Evolutionary conservation across 2,329 filamentous ascomycete species (phyloP).

Genomic region (Elsinoe ampelina): DNA sequence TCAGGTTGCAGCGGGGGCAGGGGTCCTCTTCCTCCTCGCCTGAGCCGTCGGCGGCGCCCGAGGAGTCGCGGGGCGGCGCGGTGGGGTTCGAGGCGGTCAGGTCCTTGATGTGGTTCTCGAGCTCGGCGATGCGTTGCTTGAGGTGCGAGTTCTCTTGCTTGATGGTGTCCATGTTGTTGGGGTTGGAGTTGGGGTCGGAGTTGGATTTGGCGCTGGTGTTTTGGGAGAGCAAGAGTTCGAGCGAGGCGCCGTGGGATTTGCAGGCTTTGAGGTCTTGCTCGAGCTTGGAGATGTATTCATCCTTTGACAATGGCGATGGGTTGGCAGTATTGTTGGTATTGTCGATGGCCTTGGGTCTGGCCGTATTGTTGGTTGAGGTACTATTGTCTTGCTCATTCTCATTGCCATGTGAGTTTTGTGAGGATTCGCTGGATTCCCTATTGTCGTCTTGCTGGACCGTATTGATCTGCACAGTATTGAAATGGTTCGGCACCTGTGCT

Average conservation of each 20-base stretch:
- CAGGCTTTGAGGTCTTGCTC: conserved; percentile 1
- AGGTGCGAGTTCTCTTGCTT: neutral
- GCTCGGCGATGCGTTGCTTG: neutral
- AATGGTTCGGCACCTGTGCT: no score
- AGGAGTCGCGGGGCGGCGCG: neutral
- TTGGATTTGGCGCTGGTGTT: neutral
- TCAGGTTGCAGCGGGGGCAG: neutral
- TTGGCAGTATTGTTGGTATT: neutral
- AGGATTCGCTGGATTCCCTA: neutral
- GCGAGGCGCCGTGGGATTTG: neutral
- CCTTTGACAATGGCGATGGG: neutral
- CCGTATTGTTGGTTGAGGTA: neutral
- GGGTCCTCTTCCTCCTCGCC: neutral
- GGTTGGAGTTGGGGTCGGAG: neutral
- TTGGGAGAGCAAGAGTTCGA: neutral
- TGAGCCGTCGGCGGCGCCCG: neutral
- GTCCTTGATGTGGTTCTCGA: neutral
- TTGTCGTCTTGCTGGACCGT: no score
- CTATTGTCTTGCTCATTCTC: neutral
- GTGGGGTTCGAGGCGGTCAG: neutral
- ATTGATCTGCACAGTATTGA: no score
- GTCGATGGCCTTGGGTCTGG: neutral
- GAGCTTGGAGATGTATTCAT: neutral
- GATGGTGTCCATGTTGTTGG: neutral
- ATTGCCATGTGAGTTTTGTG: neutral